A percentile compares a stretch with the other conserved stretches of the same genome.
Conservation (phyloP, 495 filamentous ascomycete species). For the Darksidea phi region DNA sequence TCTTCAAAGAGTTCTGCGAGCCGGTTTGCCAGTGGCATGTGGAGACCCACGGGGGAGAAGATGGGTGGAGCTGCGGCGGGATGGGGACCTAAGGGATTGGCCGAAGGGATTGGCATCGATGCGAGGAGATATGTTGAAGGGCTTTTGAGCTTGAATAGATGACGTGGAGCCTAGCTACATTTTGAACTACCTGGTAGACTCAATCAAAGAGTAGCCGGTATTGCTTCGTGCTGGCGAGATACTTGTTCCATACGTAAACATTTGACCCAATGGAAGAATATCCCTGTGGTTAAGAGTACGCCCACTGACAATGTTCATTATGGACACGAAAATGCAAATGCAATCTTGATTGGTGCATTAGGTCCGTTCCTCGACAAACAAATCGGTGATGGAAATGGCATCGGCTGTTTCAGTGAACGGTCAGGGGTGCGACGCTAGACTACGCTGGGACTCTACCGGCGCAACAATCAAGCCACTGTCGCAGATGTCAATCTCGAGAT, state of each 20-base stretch:
- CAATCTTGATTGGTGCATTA: too few species aligned
- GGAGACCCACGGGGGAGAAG: constrained; percentile 43
- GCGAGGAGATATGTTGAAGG: constrained; percentile 82
- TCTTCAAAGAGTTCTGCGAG: constrained; percentile 37
- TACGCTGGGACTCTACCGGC: not conserved
- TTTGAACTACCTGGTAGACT: not conserved
- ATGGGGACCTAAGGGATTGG: constrained; percentile 63
- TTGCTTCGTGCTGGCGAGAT: too few species aligned
- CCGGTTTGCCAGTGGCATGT: constrained; percentile 46
- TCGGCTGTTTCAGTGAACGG: not conserved
- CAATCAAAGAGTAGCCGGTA: too few species aligned
- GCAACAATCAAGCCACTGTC: constrained; percentile 7
- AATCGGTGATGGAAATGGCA: too few species aligned
- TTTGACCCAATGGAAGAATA: too few species aligned
- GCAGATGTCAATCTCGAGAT: constrained; percentile 12
- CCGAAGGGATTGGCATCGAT: constrained; percentile 87
- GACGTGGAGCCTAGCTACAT: not conserved
- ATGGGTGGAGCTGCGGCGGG: constrained; percentile 37
- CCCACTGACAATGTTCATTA: too few species aligned
- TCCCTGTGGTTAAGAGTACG: too few species aligned
- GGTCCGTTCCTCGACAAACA: too few species aligned
- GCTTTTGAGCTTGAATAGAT: constrained; percentile 72
- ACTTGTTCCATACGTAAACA: too few species aligned
- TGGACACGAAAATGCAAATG: too few species aligned
- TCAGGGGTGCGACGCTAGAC: constrained; percentile 9